Evolutionary conservation across 2,329 filamentous ascomycete genomes (phyloP).

Genomic region (Calonectria crousiana): DNA sequence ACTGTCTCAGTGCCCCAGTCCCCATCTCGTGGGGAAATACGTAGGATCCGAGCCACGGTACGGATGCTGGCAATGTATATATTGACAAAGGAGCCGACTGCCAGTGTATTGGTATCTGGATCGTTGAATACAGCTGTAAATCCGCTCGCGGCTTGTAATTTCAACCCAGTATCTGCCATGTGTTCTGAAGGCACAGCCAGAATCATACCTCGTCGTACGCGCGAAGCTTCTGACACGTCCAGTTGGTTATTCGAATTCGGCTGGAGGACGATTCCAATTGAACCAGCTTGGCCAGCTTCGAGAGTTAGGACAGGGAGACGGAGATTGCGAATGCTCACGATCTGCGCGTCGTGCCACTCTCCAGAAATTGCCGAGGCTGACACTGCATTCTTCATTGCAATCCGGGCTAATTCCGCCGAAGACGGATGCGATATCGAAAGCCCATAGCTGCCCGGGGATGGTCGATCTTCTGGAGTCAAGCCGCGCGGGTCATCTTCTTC

Average conservation of each 20-base stretch:
- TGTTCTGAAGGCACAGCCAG: constrained; percentile 73
- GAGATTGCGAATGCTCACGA: constrained; percentile 90
- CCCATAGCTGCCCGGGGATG: constrained; percentile 61
- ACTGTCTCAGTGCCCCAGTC: constrained; percentile 42
- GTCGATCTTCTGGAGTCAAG: constrained; percentile 58
- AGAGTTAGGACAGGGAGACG: constrained; percentile 84
- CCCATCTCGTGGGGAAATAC: constrained; percentile 54
- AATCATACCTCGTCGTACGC: constrained; percentile 85
- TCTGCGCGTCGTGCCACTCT: constrained; percentile 84
- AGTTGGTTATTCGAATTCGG: constrained; percentile 32
- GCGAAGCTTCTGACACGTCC: constrained; percentile 47
- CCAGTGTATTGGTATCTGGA: constrained; percentile 71
- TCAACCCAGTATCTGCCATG: constrained; percentile 67
- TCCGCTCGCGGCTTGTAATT: constrained; percentile 74
- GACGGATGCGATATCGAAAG: constrained; percentile 66
- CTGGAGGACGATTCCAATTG: constrained; percentile 81
- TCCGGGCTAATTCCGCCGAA: constrained; percentile 64
- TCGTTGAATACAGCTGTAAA: constrained; percentile 79
- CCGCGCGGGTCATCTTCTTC: constrained; percentile 62
- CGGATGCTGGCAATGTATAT: constrained; percentile 91
- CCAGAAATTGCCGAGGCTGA: constrained; percentile 66
- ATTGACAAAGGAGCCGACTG: constrained; percentile 78
- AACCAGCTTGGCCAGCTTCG: constrained; percentile 86
- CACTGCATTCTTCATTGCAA: constrained; percentile 65
- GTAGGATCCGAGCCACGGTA: constrained; percentile 80